phyloP scores from a whole-genome alignment of 2,329 filamentous ascomycete species.

The Periconia digitata region DNA sequence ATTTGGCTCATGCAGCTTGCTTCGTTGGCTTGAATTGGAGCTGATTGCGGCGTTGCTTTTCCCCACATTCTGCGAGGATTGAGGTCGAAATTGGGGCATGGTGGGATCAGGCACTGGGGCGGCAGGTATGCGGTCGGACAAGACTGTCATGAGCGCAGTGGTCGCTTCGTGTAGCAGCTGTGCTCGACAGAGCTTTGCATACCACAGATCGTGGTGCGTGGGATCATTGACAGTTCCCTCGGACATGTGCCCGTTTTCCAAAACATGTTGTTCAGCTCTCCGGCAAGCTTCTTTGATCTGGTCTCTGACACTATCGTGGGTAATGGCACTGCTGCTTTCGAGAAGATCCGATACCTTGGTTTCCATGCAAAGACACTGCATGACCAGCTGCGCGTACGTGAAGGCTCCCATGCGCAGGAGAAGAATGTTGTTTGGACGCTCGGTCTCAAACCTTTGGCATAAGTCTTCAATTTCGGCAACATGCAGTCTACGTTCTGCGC shows the following conservation, averaged over 20 bases:
- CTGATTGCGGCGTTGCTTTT: background rate
- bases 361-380: constrained; percentile 21
- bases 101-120: constrained; percentile 57
- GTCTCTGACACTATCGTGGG: constrained; percentile 5
- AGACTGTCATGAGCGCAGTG: constrained; percentile 14
- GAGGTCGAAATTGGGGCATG: constrained; percentile 69
- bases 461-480: constrained; percentile 23
- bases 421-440: constrained; percentile 15
- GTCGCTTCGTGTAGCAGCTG: constrained; percentile 25
- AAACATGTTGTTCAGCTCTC: constrained; percentile 18
- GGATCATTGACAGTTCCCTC: constrained; percentile 8
- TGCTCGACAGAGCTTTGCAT: constrained; percentile 23
- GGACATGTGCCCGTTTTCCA: constrained; percentile 11
- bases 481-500: constrained; percentile 28
- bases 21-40: background rate
- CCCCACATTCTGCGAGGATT: constrained; percentile 39
- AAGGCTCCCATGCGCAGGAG: constrained; percentile 27
- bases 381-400: constrained; percentile 26
- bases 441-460: constrained; percentile 15
- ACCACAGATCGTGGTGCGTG: constrained; percentile 21
- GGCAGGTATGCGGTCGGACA: constrained; percentile 18
- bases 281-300: constrained; percentile 15
- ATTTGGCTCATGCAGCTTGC: background rate
- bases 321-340: constrained; percentile 7
- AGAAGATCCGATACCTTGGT: constrained; percentile 11